Base-by-base conservation (phyloP, 257 asterid species). In the Galeopsis tetrahit region DNA sequence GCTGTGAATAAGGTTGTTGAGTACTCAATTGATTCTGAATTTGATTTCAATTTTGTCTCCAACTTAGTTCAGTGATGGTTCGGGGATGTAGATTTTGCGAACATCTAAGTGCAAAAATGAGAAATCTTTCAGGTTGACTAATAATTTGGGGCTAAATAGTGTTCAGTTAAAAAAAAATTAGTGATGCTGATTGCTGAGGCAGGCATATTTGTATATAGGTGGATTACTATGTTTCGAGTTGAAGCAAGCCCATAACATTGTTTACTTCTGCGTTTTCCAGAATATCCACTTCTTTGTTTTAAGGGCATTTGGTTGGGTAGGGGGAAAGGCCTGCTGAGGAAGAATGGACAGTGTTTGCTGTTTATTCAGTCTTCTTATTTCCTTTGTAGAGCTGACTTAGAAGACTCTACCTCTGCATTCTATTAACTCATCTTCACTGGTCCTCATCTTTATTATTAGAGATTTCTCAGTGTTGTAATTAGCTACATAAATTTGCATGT, bases 121-220 rank as follows among this genome's bases (percentile, higher is more conserved):
- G 36, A 36, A 70, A 33, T 63, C 52, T 15, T 53, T 70, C 58
- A 70, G 31, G 55, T 46, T 64, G 52, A 39, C 28, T 69, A 11
- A 33, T 31, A 48, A 61, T 61, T 44, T 51, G 58, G 52, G 69
- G 60, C 43, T 51, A 61, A 60, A n/a, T 56, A n/a, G 40, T 52
- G 36, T 39, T 69, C 52, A 31, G 68, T 35, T 28, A 17, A 51
- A 53, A 59, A 17, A 38, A 53, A 59, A 5, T 7, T 63, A 10
- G 53, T 63, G 55, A 49, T 72, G 68, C 51, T 57, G 51, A 49
- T 36, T 72, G 68, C 51, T 57, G 59, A 49, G 40, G 69, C 65
- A n/a, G 64, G 38, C 60, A 13, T 39, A 40, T 48, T 10, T 67
- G 66, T 66, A 35, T 13, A 21, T 11, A 21, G 28, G 28, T 21